These are phyloP conservation scores for Entophlyctis luteolus DNA, from an alignment of 192 early-diverging fungal genomes.

Conservation along the genomic window DNA sequence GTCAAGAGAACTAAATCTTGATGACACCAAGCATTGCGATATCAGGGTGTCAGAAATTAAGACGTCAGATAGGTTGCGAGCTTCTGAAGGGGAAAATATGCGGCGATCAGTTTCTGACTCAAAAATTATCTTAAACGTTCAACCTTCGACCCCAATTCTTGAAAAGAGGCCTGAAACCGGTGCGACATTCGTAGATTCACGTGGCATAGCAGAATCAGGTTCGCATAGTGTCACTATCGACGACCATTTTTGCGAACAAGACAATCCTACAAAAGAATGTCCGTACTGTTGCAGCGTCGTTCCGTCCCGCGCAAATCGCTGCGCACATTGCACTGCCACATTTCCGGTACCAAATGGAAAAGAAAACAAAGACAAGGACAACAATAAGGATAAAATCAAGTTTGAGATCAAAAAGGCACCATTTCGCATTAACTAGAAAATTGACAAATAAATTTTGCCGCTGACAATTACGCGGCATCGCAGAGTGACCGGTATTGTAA, in stretches of 20 bases:
- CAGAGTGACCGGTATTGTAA: no score
- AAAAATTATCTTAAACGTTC: neutral
- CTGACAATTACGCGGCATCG: no score
- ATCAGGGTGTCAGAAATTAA: neutral
- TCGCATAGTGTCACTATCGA: no score
- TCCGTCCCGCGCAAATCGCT: neutral
- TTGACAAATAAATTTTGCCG: no score
- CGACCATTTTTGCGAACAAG: no score
- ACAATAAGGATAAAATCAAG: no score
- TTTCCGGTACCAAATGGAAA: neutral
- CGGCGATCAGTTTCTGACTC: neutral
- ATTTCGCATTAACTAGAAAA: no score
- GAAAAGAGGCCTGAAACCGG: neutral
- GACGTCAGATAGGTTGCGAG: neutral
- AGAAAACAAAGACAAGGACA: neutral
- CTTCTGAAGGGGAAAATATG: neutral
- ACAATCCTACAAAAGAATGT: slow-evolving; percentile 7
- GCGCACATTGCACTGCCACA: slow-evolving; percentile 2
- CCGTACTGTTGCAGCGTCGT: slow-evolving; percentile 4
- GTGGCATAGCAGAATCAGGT: no score
- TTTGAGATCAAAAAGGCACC: no score
- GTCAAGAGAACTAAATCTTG: neutral
- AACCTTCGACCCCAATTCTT: neutral
- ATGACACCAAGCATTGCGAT: slow-evolving; percentile 36
- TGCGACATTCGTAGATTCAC: neutral